Conservation (phyloP, 768 basidiomycete species). For the Butyriboletus loyo region DNA sequence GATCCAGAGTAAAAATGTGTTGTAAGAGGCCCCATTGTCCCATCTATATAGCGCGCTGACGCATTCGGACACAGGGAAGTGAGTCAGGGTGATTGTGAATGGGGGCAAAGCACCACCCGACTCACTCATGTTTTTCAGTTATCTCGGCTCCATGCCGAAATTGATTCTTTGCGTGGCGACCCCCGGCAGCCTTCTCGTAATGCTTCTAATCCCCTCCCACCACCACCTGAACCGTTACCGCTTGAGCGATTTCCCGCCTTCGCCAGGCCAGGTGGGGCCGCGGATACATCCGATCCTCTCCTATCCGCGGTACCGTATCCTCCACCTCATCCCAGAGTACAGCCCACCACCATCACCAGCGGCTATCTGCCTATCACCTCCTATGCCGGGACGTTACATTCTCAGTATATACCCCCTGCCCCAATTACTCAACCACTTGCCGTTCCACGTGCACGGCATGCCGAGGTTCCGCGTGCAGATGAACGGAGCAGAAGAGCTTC, state of each 20-base stretch:
- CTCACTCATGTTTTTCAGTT: constrained; percentile 26
- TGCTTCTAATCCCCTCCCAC: constrained; percentile 49
- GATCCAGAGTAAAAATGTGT: constrained; percentile 28
- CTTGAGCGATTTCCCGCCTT: constrained; percentile 44
- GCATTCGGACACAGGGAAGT: constrained; percentile 24
- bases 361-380: constrained; percentile 11
- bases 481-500: constrained; percentile 17
- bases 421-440: constrained; percentile 15
- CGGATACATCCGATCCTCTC: constrained; percentile 20
- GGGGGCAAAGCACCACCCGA: constrained; percentile 9
- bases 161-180: constrained; percentile 35
- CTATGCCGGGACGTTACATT: constrained; percentile 11
- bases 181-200: constrained; percentile 31
- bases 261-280: constrained; percentile 31
- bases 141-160: constrained; percentile 34
- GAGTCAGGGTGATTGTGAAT: constrained; percentile 15
- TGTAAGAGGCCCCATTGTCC: constrained; percentile 19
- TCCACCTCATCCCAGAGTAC: constrained; percentile 23
- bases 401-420: constrained; percentile 12
- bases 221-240: constrained; percentile 53
- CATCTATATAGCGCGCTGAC: constrained; percentile 16
- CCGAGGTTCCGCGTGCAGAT: constrained; percentile 22
- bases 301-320: constrained; percentile 26
- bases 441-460: constrained; percentile 20
- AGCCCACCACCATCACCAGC: constrained; percentile 5